Evolutionary conservation across 352 stramenopile species (phyloP), one percentile per base, ranked within the genome.

Genomic region (Globisporangium cystogenes): DNA sequence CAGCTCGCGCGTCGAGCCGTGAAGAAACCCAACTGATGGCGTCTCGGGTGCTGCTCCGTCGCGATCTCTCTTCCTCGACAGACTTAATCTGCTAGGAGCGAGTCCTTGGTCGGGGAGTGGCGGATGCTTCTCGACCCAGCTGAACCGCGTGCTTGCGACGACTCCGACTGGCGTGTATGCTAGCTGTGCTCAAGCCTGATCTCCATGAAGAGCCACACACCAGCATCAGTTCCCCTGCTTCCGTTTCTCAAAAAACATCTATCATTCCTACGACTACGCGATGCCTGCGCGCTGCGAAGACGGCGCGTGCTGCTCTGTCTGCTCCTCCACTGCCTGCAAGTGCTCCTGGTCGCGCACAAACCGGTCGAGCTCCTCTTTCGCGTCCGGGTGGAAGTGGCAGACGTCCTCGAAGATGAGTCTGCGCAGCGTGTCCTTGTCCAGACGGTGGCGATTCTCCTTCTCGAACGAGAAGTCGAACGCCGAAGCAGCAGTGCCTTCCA

Each of bases 391-490:
- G 59, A 92, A 93, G 44, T 88, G 64, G 46, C 83, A 93, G n/a
- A 93, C 68, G 40, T 93, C 83, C 48, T 93, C 77, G 58, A 93
- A 91, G 45, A 93, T 91, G 41, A 93, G 76, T 0, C 75, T 68
- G 21, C 82, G 77, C 35, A 93, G 64, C n/a, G 75, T 76, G 49
- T 86, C 76, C 65, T 90, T 90, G 65, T 90, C 79, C 53, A 91
- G 70, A 7, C 68, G 70, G 51, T 77, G 65, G 35, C 68, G 69
- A 44, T 72, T 70, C 39, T 87, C 72, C 8, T 71, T 61, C 55
- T 95, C 85, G 51, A 95, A 95, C 1, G 84, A 82, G 67, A 94
- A 95, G 57, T 90, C 78, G 47, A 95, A 93, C 3, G 73, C 53
- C 37, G 58, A 57, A 7, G 60, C 48, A 1, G 77, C 81, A 14